Conservation (phyloP, 345 rosid species). For the Boechera divaricarpa region DNA sequence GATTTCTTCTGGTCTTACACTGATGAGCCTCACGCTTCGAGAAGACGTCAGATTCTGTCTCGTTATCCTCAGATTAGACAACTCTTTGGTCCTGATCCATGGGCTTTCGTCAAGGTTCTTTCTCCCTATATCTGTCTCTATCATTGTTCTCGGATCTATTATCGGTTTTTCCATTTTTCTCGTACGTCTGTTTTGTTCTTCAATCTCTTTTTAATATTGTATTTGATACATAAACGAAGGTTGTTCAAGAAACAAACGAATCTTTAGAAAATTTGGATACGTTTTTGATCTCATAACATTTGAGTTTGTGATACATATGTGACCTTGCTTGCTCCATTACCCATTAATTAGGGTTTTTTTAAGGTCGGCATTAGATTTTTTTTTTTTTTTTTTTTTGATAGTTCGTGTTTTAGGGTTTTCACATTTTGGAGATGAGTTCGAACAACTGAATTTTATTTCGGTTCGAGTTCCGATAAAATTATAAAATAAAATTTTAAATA, state of each 20-base stretch:
- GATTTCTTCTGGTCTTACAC: constrained; percentile 96
- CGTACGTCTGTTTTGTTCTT: neutral
- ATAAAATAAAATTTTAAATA: neutral
- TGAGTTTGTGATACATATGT: neutral
- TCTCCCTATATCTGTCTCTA: neutral
- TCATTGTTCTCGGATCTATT: constrained; percentile 1
- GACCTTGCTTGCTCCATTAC: neutral
- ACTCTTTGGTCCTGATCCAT: constrained; percentile 90
- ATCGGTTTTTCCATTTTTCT: neutral
- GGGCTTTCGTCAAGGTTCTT: constrained; percentile 70
- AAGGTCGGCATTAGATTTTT: neutral
- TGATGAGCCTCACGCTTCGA: constrained; percentile 86
- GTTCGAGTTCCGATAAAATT: neutral
- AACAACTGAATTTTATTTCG: neutral
- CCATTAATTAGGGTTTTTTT: neutral
- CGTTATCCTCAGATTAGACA: constrained; percentile 79
- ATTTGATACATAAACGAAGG: constrained; percentile 11
- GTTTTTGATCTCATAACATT: neutral
- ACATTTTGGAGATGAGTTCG: neutral
- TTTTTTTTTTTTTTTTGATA: neutral
- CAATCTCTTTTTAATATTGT: constrained; percentile 2
- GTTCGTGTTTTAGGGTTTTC: neutral
- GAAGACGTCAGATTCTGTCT: constrained; percentile 87
- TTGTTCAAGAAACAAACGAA: neutral
- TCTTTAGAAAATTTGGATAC: neutral